Percentiles rank a stretch among this genome's conserved stretches.
phyloP scores from a whole-genome alignment of 1,284 basidiomycete species.

The Sparassis latifolia region DNA sequence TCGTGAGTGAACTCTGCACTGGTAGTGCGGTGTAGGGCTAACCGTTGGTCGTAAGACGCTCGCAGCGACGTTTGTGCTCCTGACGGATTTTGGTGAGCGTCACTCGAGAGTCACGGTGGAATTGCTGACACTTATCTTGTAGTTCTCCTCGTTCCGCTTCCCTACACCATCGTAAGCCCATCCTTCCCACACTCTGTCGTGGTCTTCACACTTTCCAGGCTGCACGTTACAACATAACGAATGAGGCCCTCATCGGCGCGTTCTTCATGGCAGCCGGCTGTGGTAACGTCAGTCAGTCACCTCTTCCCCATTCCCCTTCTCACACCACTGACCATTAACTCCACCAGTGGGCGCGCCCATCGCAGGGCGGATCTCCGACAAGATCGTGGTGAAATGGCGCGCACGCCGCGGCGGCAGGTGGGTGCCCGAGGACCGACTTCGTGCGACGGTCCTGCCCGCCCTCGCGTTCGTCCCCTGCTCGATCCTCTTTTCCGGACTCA shows the following conservation, averaged over 20 bases:
- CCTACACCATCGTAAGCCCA: conserved; percentile 32
- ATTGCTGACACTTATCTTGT: neutral
- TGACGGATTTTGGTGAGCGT: conserved; percentile 39
- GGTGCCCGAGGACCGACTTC: conserved; percentile 58
- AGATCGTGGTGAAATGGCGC: conserved; percentile 38
- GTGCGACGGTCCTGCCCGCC: conserved; percentile 40
- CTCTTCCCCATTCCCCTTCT: neutral
- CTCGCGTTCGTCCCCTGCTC: conserved; percentile 38
- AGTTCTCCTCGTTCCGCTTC: conserved; percentile 35
- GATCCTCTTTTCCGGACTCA: conserved; percentile 27
- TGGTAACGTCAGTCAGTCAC: conserved; percentile 49
- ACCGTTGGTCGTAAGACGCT: conserved; percentile 28
- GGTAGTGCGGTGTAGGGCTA: neutral
- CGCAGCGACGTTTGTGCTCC: conserved; percentile 29
- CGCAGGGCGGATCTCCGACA: conserved; percentile 48
- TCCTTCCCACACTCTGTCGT: neutral
- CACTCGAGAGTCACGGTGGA: neutral
- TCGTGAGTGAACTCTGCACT: conserved; percentile 33
- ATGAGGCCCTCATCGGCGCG: conserved; percentile 51
- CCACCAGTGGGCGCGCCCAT: conserved; percentile 43
- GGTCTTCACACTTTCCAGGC: conserved; percentile 29
- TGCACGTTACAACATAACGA: conserved; percentile 50
- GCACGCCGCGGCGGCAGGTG: conserved; percentile 40
- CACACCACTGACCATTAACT: neutral
- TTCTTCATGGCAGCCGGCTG: conserved; percentile 55